Evolutionary conservation across 208 protist genomes (phyloP).

Genomic region (Naegleria gruberi): DNA sequence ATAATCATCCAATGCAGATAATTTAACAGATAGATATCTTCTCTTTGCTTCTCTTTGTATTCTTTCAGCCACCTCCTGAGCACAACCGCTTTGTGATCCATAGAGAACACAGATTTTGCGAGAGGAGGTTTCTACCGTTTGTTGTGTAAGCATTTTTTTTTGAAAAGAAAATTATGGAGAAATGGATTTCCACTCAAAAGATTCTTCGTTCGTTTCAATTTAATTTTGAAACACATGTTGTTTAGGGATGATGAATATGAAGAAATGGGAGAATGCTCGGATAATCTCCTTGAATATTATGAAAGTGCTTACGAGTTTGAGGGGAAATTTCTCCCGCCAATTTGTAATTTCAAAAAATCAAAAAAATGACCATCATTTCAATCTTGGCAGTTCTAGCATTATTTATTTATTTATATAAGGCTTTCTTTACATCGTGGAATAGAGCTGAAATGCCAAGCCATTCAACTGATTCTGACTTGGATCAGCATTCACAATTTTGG

Average conservation of each 20-base stretch:
- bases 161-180: not conserved
- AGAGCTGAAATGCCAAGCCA: too few relatives aligned
- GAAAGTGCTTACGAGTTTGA: too few relatives aligned
- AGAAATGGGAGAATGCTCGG: too few relatives aligned
- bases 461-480: not conserved
- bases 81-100: constrained; percentile 1
- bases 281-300: too few relatives aligned
- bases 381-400: not conserved
- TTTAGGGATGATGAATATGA: too few relatives aligned
- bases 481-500: not conserved
- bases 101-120: not conserved
- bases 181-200: too few relatives aligned
- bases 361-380: not conserved
- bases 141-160: not conserved
- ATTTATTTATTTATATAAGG: not conserved
- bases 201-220: too few relatives aligned
- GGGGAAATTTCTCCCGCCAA: not conserved
- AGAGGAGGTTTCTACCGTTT: not conserved
- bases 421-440: not conserved
- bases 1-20: not conserved
- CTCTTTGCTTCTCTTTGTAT: not conserved
- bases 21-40: not conserved
- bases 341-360: not conserved
- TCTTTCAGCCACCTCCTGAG: constrained; percentile 10
- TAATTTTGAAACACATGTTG: too few relatives aligned